Conservation (phyloP, 2,329 filamentous ascomycete species). For the Rugonectria rugulosa region DNA sequence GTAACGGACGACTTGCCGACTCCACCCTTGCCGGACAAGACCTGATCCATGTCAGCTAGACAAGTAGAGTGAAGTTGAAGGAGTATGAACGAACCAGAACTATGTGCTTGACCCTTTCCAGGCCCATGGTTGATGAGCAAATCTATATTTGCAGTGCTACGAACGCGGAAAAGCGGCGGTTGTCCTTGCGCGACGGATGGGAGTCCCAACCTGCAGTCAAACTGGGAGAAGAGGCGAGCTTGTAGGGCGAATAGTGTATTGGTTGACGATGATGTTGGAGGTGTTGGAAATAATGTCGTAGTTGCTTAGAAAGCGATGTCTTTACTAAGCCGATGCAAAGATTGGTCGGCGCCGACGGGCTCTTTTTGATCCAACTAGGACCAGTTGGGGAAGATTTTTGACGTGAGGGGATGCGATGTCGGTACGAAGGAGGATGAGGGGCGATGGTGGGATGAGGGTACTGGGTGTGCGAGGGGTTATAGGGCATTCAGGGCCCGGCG, state of each 20-base stretch:
- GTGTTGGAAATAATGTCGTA: conserved; percentile 17
- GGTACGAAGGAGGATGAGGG: not conserved
- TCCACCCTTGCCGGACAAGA: conserved; percentile 95
- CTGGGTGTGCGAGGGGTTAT: too few relatives aligned
- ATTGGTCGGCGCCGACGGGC: conserved; percentile 26
- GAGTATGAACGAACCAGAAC: conserved; percentile 65
- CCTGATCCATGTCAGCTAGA: conserved; percentile 48
- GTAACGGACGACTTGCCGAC: conserved; percentile 99
- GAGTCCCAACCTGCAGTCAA: not conserved
- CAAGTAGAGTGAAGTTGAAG: not conserved
- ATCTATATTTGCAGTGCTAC: not conserved
- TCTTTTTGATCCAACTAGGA: conserved; percentile 7
- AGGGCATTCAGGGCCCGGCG: too few relatives aligned
- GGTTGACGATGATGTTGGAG: not conserved
- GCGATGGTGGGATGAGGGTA: too few relatives aligned
- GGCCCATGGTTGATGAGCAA: conserved; percentile 40
- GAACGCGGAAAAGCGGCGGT: not conserved
- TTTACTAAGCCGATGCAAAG: conserved; percentile 35
- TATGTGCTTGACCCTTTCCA: conserved; percentile 74
- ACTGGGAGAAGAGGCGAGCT: not conserved
- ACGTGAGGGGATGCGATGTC: conserved; percentile 10
- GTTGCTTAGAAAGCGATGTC: conserved; percentile 39
- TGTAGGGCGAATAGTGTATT: not conserved
- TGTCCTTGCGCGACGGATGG: not conserved
- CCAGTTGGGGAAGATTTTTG: conserved; percentile 8